These are phyloP conservation scores for Cryptosporidium xiaoi DNA, from an alignment of 169 alveolate species.

Conservation along the genomic window DNA sequence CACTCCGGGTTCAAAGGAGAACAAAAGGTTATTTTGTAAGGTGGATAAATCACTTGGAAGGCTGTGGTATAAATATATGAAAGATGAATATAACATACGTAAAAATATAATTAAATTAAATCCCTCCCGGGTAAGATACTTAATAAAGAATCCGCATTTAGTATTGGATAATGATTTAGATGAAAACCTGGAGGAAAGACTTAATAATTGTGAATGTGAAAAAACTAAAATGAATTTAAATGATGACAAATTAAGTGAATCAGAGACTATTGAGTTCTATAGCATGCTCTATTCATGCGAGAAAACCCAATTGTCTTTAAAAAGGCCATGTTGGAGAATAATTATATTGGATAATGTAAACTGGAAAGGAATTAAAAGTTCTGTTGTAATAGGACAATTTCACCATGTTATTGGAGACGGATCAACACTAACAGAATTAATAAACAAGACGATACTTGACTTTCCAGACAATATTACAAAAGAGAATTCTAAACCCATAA, in stretches of 20 bases:
- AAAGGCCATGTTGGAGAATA: conserved; percentile 72
- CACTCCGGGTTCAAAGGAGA: not conserved
- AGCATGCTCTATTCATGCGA: conserved; percentile 25
- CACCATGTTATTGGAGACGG: conserved; percentile 74
- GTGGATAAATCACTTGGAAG: conserved; percentile 55
- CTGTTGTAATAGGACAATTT: conserved; percentile 64
- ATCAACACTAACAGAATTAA: conserved; percentile 58
- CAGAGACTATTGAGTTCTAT: conserved; percentile 20
- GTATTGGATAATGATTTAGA: conserved; percentile 21
- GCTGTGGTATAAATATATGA: conserved; percentile 35
- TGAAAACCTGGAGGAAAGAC: conserved; percentile 4
- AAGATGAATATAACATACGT: conserved; percentile 10
- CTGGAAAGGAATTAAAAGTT: conserved; percentile 47
- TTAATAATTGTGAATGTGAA: not conserved
- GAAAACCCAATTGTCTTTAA: conserved; percentile 4
- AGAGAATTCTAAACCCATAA: not conserved
- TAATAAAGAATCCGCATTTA: conserved; percentile 30
- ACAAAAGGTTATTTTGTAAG: conserved; percentile 44
- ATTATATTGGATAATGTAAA: conserved; percentile 43
- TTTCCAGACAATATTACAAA: not conserved
- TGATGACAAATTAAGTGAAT: conserved; percentile 1
- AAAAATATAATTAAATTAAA: conserved; percentile 22
- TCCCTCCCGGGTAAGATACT: conserved; percentile 44
- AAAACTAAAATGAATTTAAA: not conserved
- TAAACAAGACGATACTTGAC: conserved; percentile 31